phyloP scores from a whole-genome alignment of 2,329 filamentous ascomycete genomes.

The Colletotrichum tamarilloi region DNA sequence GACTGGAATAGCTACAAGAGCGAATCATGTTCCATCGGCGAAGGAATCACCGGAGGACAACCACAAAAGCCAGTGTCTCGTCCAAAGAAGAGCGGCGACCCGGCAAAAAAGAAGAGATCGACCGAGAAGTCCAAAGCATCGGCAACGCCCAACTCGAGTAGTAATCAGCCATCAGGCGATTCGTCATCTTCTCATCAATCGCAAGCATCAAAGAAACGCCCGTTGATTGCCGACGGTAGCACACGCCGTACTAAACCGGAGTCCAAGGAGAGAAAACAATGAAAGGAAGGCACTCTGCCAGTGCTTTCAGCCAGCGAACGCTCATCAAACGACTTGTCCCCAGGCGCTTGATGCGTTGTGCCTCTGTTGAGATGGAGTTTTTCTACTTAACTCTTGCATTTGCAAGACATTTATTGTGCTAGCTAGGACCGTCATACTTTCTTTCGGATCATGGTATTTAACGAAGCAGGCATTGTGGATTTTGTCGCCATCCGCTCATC shows the following conservation, averaged over 20 bases:
- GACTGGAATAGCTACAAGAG: not conserved
- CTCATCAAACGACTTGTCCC: not conserved
- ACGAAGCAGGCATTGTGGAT: not conserved
- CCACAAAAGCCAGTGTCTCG: not conserved
- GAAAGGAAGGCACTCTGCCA: not conserved
- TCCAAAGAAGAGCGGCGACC: no score
- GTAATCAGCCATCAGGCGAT: not conserved
- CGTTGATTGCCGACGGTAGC: slow-evolving; percentile 5
- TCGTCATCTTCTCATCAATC: slow-evolving; percentile 5
- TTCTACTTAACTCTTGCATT: not conserved
- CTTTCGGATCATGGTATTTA: not conserved
- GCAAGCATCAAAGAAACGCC: not conserved
- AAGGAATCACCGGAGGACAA: not conserved
- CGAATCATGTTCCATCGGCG: slow-evolving; percentile 11
- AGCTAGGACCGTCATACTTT: not conserved
- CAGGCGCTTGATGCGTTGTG: not conserved
- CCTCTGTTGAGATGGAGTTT: not conserved
- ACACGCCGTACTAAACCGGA: not conserved
- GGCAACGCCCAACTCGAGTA: no score
- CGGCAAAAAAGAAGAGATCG: no score
- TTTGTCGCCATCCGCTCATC: not conserved
- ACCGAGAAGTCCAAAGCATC: no score
- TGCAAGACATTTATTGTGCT: not conserved
- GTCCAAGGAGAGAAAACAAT: slow-evolving; percentile 6
- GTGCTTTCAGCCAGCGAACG: not conserved